Evolutionary conservation across 2,329 filamentous ascomycete genomes (phyloP).

Genomic region (Aschersonia sp.): DNA sequence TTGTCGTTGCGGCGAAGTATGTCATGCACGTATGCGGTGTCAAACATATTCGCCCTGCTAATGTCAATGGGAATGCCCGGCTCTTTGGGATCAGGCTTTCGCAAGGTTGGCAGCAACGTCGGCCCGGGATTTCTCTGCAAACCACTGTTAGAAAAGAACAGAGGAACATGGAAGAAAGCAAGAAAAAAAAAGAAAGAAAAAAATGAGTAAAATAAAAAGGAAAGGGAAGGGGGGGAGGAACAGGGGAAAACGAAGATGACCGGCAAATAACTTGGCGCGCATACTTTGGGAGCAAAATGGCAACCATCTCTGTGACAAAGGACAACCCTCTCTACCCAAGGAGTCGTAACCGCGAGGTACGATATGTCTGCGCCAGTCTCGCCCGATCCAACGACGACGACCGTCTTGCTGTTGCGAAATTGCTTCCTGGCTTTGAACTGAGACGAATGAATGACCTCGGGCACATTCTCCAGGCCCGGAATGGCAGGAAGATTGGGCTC

Average conservation of each 20-base stretch:
- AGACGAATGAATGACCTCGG: slow-evolving; percentile 26
- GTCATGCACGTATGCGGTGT: slow-evolving; percentile 28
- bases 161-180: background rate
- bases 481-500: slow-evolving; percentile 22
- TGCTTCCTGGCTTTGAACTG: slow-evolving; percentile 23
- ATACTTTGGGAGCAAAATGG: slow-evolving; percentile 23
- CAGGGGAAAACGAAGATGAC: too few species aligned
- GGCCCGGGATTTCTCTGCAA: slow-evolving; percentile 7
- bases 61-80: slow-evolving; percentile 26
- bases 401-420: slow-evolving; percentile 21
- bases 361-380: slow-evolving; percentile 29
- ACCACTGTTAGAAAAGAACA: background rate
- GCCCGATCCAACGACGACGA: slow-evolving; percentile 26
- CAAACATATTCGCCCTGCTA: slow-evolving; percentile 26
- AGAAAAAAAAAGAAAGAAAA: background rate
- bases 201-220: too few species aligned
- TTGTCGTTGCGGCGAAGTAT: slow-evolving; percentile 18
- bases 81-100: slow-evolving; percentile 3
- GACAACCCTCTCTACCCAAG: slow-evolving; percentile 20
- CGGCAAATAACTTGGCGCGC: background rate
- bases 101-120: slow-evolving; percentile 7
- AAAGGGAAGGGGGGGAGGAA: background rate
- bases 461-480: slow-evolving; percentile 18
- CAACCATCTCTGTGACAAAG: slow-evolving; percentile 28
- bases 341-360: slow-evolving; percentile 25